phyloP scores from a whole-genome alignment of 306 rosid genomes.

The Rubus parviflorus region DNA sequence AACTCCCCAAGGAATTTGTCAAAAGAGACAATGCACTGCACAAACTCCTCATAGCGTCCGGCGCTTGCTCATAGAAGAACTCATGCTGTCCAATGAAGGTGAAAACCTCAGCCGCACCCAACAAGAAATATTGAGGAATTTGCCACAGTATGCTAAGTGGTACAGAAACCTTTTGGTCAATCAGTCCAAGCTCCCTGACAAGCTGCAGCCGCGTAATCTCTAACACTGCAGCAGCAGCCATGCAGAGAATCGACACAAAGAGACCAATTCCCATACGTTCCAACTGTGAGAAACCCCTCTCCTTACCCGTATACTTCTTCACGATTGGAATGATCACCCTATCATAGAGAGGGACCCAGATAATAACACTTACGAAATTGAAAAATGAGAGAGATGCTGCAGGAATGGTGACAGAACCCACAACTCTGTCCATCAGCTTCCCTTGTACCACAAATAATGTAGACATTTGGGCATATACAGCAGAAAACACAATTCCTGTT shows the following conservation, averaged over 20 bases:
- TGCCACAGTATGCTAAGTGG: slow-evolving; percentile 38
- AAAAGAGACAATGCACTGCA: slow-evolving; percentile 37
- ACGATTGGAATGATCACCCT: slow-evolving; percentile 29
- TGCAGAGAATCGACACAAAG: slow-evolving; percentile 22
- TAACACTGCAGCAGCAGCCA: slow-evolving; percentile 33
- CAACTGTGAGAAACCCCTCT: slow-evolving; percentile 33
- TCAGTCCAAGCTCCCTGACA: slow-evolving; percentile 22
- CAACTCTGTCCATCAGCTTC: slow-evolving; percentile 32
- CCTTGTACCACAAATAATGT: slow-evolving; percentile 47
- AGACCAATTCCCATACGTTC: slow-evolving; percentile 39
- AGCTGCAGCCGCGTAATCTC: slow-evolving; percentile 31
- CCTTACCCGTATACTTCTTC: slow-evolving; percentile 20
- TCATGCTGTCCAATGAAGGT: slow-evolving; percentile 31
- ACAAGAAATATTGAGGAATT: slow-evolving; percentile 31
- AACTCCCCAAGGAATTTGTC: slow-evolving; percentile 29
- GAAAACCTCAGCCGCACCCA: slow-evolving; percentile 33
- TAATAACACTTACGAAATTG: slow-evolving; percentile 9
- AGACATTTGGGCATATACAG: slow-evolving; percentile 36
- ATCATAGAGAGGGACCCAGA: slow-evolving; percentile 34
- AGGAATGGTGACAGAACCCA: slow-evolving; percentile 32
- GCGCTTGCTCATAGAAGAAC: slow-evolving; percentile 36
- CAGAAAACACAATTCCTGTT: slow-evolving; percentile 32
- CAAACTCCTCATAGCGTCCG: slow-evolving; percentile 30
- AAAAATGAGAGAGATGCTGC: slow-evolving; percentile 32
- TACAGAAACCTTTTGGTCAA: slow-evolving; percentile 14